These are phyloP conservation scores for Crithidia sp. DNA, from an alignment of 208 protist genomes.

Conservation along the genomic window DNA sequence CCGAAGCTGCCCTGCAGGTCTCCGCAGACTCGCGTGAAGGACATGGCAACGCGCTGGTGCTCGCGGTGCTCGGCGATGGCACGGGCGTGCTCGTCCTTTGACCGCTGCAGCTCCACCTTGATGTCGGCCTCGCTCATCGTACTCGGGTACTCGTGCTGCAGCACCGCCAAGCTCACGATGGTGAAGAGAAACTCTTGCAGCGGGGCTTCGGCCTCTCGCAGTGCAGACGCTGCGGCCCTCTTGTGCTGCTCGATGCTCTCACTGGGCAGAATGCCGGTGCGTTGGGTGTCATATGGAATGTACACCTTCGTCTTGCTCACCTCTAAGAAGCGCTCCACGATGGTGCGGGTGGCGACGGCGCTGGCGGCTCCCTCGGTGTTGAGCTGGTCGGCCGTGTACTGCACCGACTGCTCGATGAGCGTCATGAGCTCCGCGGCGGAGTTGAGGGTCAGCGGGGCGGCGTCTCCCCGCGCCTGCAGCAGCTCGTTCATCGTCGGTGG, in stretches of 20 bases:
- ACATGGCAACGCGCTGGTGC: conserved; percentile 28
- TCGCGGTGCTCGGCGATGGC: conserved; percentile 14
- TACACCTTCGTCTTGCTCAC: conserved; percentile 39
- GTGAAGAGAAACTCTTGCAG: conserved; percentile 45
- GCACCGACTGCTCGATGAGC: conserved; percentile 28
- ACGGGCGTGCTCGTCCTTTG: neutral
- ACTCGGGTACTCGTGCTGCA: conserved; percentile 19
- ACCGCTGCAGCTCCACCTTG: conserved; percentile 6
- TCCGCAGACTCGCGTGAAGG: conserved; percentile 31
- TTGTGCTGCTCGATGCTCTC: conserved; percentile 37
- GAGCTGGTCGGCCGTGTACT: conserved; percentile 40
- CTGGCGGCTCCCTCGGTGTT: conserved; percentile 2
- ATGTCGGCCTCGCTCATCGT: conserved; percentile 23
- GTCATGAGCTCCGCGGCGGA: conserved; percentile 16
- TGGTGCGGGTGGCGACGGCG: conserved; percentile 17
- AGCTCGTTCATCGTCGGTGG: conserved; percentile 44
- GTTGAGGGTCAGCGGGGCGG: neutral
- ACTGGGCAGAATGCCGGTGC: conserved; percentile 29
- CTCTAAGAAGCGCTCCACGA: conserved; percentile 56
- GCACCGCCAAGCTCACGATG: conserved; percentile 18
- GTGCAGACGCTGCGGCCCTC: conserved; percentile 20
- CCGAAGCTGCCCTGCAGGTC: conserved; percentile 51
- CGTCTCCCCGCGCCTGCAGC: conserved; percentile 19
- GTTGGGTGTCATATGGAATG: conserved; percentile 50
- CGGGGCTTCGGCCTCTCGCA: conserved; percentile 29